phyloP scores from a whole-genome alignment of 1,284 basidiomycete genomes.

The Grifola frondosa region DNA sequence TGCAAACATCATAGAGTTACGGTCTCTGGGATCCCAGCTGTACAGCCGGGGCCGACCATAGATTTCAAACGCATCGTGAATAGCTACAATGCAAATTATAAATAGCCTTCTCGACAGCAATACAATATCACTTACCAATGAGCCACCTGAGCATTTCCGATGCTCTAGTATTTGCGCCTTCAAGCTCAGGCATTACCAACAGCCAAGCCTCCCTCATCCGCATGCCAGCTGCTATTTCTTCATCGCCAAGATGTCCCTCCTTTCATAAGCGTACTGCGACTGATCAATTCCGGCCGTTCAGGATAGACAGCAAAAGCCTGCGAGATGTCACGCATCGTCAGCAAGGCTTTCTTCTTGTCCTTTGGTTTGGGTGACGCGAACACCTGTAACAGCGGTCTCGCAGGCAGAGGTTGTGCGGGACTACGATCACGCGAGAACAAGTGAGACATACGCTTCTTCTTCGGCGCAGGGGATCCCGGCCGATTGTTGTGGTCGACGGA shows the following conservation, averaged over 20 bases:
- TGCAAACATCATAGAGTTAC: conserved; percentile 75
- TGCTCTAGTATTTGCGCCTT: conserved; percentile 45
- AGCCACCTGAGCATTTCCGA: conserved; percentile 95
- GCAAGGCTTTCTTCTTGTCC: conserved; percentile 65
- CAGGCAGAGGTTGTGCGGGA: conserved; percentile 29
- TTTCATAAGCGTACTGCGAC: conserved; percentile 85
- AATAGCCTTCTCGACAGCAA: conserved; percentile 19
- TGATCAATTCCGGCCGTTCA: conserved; percentile 90
- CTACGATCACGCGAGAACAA: conserved; percentile 55
- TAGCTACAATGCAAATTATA: conserved; percentile 43
- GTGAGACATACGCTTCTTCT: conserved; percentile 69
- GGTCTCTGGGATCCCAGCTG: conserved; percentile 85
- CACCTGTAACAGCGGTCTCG: conserved; percentile 56
- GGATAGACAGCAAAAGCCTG: conserved; percentile 91
- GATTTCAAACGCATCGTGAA: conserved; percentile 85
- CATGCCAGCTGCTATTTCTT: conserved; percentile 67
- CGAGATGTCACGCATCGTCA: conserved; percentile 56
- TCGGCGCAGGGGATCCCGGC: conserved; percentile 25
- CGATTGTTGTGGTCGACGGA: conserved; percentile 20
- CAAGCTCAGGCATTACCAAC: conserved; percentile 83
- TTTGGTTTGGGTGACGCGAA: conserved; percentile 62
- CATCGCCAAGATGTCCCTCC: conserved; percentile 78
- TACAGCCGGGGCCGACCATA: conserved; percentile 85
- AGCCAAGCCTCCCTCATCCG: conserved; percentile 76
- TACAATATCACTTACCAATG: conserved; percentile 58